phyloP scores from a whole-genome alignment of 177 flowering plant genomes.

The Vitis hybrid region DNA sequence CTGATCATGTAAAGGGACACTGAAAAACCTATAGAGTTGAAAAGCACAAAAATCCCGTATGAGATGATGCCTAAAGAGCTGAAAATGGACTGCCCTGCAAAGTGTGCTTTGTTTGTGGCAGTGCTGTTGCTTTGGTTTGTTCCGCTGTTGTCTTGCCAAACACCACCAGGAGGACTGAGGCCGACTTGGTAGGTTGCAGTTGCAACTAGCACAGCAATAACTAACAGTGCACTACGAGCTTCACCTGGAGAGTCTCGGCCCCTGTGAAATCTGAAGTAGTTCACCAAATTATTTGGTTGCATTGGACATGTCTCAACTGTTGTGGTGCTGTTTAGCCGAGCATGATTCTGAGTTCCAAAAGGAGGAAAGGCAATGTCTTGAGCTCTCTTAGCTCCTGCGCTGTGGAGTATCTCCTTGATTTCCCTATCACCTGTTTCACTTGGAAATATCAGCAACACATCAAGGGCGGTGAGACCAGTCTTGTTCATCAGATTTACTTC shows the following conservation, averaged over 20 bases:
- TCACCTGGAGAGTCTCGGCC: constrained; percentile 42
- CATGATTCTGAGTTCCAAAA: neutral
- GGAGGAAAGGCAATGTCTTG: constrained; percentile 12
- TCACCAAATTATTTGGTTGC: constrained; percentile 11
- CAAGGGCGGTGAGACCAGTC: constrained; percentile 30
- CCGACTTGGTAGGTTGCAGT: constrained; percentile 45
- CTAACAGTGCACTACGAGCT: constrained; percentile 30
- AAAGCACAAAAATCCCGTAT: constrained; percentile 21
- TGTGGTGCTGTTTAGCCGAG: neutral
- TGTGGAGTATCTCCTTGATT: constrained; percentile 20
- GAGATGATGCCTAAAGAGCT: neutral
- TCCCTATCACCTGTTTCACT: constrained; percentile 34
- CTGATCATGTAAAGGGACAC: constrained; percentile 31
- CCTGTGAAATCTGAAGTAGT: constrained; percentile 42
- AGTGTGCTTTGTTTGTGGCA: constrained; percentile 1
- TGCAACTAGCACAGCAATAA: constrained; percentile 37
- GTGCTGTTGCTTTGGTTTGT: neutral
- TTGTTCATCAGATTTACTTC: constrained; percentile 30
- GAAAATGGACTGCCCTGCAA: constrained; percentile 21
- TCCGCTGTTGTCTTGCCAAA: constrained; percentile 30
- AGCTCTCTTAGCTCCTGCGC: constrained; percentile 24
- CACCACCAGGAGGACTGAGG: constrained; percentile 34
- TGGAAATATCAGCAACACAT: constrained; percentile 27
- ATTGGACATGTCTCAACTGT: neutral
- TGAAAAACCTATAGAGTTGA: constrained; percentile 35